These are phyloP conservation scores for Fraxinus paxiana DNA, from an alignment of 305 asterid genomes.

Conservation along the genomic window DNA sequence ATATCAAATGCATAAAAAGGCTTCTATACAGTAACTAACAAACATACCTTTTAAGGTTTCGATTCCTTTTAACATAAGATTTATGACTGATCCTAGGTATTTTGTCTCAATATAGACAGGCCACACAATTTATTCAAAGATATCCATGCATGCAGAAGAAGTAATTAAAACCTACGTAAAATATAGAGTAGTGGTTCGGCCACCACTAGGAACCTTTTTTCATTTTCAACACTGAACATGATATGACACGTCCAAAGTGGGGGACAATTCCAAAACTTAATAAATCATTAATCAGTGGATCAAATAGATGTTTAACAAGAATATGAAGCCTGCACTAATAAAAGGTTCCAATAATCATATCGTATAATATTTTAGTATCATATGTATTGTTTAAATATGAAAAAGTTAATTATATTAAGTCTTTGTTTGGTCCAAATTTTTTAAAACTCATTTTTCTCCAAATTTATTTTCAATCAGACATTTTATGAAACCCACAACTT, in stretches of 20 bases:
- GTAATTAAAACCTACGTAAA: slow-evolving; percentile 5
- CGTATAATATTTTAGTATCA: background rate
- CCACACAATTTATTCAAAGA: background rate
- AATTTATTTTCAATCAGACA: background rate
- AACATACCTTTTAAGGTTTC: background rate
- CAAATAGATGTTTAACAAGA: slow-evolving; percentile 1
- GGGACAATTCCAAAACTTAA: background rate
- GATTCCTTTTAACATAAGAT: background rate
- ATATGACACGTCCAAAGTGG: slow-evolving; percentile 4
- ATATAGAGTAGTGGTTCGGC: background rate
- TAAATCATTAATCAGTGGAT: slow-evolving; percentile 16
- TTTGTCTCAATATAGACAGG: background rate
- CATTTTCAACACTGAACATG: slow-evolving; percentile 15
- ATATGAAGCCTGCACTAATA: slow-evolving; percentile 10
- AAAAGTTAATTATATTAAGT: background rate
- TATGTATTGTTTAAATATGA: background rate
- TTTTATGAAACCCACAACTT: background rate
- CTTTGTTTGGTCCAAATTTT: background rate
- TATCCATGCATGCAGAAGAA: slow-evolving; percentile 5
- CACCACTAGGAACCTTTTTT: background rate
- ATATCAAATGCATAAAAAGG: background rate
- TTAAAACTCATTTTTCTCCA: background rate
- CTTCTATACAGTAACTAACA: background rate
- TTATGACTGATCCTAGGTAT: background rate
- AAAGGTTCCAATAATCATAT: background rate